phyloP scores from a whole-genome alignment of 768 basidiomycete genomes.

The Lactarius trivialis region DNA sequence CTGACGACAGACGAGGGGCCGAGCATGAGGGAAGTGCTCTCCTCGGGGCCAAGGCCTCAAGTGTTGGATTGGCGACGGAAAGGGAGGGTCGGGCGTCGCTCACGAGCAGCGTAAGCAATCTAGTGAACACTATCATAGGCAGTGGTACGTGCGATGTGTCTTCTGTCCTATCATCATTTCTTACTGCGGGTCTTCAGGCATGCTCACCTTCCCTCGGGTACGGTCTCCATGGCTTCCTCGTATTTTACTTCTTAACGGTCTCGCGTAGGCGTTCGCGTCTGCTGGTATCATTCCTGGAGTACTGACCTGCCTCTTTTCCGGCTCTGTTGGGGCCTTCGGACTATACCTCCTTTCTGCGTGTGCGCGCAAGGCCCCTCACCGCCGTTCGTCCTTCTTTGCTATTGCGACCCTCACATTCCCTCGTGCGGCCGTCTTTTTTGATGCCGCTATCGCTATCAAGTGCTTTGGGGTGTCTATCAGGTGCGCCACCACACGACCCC shows the following conservation, averaged over 20 bases:
- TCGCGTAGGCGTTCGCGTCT: constrained; percentile 74
- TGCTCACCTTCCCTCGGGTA: constrained; percentile 85
- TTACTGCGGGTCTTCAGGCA: constrained; percentile 37
- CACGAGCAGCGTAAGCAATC: constrained; percentile 65
- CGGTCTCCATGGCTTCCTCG: constrained; percentile 17
- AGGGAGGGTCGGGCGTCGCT: constrained; percentile 66
- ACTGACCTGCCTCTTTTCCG: constrained; percentile 80
- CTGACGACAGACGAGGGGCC: constrained; percentile 28
- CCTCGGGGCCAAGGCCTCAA: constrained; percentile 39
- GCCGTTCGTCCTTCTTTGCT: constrained; percentile 78
- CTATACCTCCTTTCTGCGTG: constrained; percentile 83
- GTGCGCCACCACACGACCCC: constrained; percentile 31
- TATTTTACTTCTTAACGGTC: neutral
- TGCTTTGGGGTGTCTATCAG: constrained; percentile 96
- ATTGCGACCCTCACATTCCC: constrained; percentile 86
- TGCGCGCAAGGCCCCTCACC: constrained; percentile 66
- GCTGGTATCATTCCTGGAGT: constrained; percentile 87
- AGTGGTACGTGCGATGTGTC: constrained; percentile 51
- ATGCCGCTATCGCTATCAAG: constrained; percentile 90
- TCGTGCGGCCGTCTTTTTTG: constrained; percentile 79
- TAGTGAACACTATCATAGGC: constrained; percentile 88
- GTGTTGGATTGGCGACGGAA: constrained; percentile 23
- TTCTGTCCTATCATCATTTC: neutral
- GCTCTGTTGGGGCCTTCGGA: constrained; percentile 70
- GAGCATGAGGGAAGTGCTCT: constrained; percentile 54